These are phyloP conservation scores for Halophytophthora batemanensis DNA, from an alignment of 352 stramenopile genomes.

Conservation along the genomic window DNA sequence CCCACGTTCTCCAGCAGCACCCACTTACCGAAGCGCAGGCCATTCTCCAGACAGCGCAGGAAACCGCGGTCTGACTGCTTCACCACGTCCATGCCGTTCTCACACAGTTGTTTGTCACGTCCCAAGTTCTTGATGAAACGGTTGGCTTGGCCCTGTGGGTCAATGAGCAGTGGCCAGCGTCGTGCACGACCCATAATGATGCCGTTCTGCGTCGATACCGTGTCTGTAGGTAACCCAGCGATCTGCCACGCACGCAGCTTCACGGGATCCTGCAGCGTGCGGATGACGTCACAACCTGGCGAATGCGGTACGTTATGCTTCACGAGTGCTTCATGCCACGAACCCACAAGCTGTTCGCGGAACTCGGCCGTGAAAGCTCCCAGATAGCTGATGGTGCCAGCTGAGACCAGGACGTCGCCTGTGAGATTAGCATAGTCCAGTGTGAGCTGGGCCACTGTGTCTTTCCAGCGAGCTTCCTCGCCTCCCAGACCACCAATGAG, in stretches of 20 bases:
- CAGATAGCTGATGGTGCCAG: constrained; percentile 85
- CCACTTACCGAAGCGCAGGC: constrained; percentile 90
- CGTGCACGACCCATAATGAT: constrained; percentile 87
- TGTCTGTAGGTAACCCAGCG: constrained; percentile 81
- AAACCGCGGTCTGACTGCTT: constrained; percentile 89
- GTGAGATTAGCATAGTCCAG: constrained; percentile 78
- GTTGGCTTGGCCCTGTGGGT: constrained; percentile 91
- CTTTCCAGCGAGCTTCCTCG: constrained; percentile 83
- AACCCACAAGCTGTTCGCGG: constrained; percentile 57
- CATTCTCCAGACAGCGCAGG: constrained; percentile 86
- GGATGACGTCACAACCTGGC: constrained; percentile 81
- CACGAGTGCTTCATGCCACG: constrained; percentile 64
- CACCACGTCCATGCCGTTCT: constrained; percentile 91
- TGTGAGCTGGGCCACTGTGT: constrained; percentile 71
- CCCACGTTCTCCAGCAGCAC: constrained; percentile 89
- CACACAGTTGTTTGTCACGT: constrained; percentile 76
- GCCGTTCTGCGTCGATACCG: constrained; percentile 93
- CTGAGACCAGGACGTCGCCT: constrained; percentile 83
- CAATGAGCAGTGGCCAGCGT: constrained; percentile 88
- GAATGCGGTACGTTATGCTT: constrained; percentile 71
- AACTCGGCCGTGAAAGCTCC: constrained; percentile 88
- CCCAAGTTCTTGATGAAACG: constrained; percentile 90
- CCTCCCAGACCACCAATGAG: constrained; percentile 82
- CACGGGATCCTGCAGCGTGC: constrained; percentile 83
- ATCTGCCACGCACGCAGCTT: constrained; percentile 89